Evolutionary conservation across 208 protist genomes (phyloP), one percentile per base, ranked within the genome.

Genomic region (Sergeia podlipaevii): DNA sequence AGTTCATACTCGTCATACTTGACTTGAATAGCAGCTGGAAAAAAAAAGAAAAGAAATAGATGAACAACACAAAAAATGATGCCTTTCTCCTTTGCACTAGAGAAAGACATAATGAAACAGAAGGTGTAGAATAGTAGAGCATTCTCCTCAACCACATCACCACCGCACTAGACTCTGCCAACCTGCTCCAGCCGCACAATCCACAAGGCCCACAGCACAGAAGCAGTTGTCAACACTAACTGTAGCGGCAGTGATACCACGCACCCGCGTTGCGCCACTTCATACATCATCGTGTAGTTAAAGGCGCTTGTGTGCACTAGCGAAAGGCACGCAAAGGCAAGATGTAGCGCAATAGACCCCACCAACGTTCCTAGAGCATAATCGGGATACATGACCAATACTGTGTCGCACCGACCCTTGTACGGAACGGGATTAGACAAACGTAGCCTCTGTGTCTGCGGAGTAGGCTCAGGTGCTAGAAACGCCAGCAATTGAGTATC

Each of bases 131-230:
- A 46, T 18, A 46, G 41, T 0, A 8, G 17, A 46, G 24, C 17
- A 46, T 11, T 15, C 41, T 18, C 41, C 24, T 18, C 17, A 8
- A 15, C 13, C 41, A 8, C 8, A 8, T 46, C 8, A 0, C 20
- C 8, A 10, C 20, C 5, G 39, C 48, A 54, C 34, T 42, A 20
- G 13, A 42, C 13, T 13, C 53, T 60, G n/a, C n/a, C n/a, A 30
- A 61, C 23, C 18, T 39, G 41, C 54, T 73, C 65, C 10, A 58
- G 52, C n/a, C 50, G 48, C 8, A 70, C 26, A 11, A 74, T 60
- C 80, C 84, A 74, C 41, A 72, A 24, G n/a, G 65, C 73, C 60
- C 64, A 78, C 26, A 74, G 15, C 38, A 84, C 60, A 0, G 80
- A 86, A 6, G 66, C 60, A 0, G 64, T 8, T 21, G 78, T 81